phyloP scores from a whole-genome alignment of 495 filamentous ascomycete species.

The Lasiosphaeria hispida region DNA sequence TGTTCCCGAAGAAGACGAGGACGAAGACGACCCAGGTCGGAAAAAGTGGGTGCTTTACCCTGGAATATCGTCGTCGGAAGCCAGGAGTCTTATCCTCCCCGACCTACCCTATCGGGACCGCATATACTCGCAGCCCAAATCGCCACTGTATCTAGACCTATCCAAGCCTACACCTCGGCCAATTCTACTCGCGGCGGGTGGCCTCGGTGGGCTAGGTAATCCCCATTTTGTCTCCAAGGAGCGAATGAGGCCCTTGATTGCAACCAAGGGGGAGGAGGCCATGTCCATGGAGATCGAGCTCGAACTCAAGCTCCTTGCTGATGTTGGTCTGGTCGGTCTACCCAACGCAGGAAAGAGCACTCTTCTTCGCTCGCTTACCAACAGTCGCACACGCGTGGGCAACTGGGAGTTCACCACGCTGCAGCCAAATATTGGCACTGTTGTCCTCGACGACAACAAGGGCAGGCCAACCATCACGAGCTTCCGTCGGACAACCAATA shows the following conservation, averaged over 20 bases:
- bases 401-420: conserved; percentile 97
- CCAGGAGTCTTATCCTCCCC: conserved; percentile 60
- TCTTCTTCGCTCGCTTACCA: conserved; percentile 78
- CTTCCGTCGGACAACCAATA: conserved; percentile 15
- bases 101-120: conserved; percentile 52
- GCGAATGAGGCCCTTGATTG: conserved; percentile 73
- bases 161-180: conserved; percentile 76
- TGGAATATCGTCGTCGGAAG: conserved; percentile 64
- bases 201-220: conserved; percentile 86
- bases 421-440: conserved; percentile 90
- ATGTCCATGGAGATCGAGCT: conserved; percentile 77
- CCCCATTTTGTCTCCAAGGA: conserved; percentile 80
- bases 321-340: conserved; percentile 89
- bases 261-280: conserved; percentile 78
- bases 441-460: conserved; percentile 79
- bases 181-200: conserved; percentile 85
- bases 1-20: conserved; percentile 38
- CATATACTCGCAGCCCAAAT: conserved; percentile 61
- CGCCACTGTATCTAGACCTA: conserved; percentile 78
- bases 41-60: conserved; percentile 87
- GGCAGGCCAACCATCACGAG: conserved; percentile 54
- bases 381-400: conserved; percentile 82
- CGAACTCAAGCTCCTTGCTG: conserved; percentile 91
- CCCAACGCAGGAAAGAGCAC: conserved; percentile 98
- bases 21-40: conserved; percentile 38